phyloP scores from a whole-genome alignment of 192 early-diverging fungal species.

The Backusella liffmaniae region DNA sequence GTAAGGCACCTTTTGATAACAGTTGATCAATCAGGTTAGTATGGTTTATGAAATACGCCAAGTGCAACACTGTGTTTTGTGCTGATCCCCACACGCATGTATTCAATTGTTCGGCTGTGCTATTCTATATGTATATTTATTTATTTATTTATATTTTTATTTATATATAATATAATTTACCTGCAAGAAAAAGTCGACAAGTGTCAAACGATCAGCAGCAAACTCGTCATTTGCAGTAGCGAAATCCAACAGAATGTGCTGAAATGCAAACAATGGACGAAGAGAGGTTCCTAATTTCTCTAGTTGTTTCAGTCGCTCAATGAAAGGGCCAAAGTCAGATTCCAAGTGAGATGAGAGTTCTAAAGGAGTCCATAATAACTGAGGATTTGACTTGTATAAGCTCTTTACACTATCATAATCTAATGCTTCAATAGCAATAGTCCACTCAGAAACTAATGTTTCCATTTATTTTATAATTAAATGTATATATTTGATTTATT shows the following conservation, averaged over 20 bases:
- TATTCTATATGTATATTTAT: neutral
- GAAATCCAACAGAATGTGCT: constrained; percentile 10
- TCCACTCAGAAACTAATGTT: constrained; percentile 6
- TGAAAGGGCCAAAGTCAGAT: constrained; percentile 14
- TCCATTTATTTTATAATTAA: neutral
- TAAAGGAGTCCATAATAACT: constrained; percentile 17
- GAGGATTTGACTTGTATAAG: constrained; percentile 6
- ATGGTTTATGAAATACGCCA: constrained; percentile 20
- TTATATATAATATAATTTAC: neutral
- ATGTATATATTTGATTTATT: neutral
- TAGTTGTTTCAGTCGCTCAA: neutral
- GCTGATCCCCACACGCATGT: constrained; percentile 18
- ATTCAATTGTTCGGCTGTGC: constrained; percentile 14
- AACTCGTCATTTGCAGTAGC: neutral
- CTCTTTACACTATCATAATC: constrained; percentile 8
- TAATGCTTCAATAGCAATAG: constrained; percentile 15
- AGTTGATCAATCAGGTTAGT: constrained; percentile 5
- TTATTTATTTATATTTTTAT: neutral
- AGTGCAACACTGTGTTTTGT: constrained; percentile 21
- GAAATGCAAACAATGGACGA: constrained; percentile 13
- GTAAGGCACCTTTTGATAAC: constrained; percentile 12
- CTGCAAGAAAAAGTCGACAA: constrained; percentile 14
- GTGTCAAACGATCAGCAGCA: constrained; percentile 5
- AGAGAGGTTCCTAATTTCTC: constrained; percentile 9
- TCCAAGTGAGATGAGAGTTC: neutral